Evolutionary conservation across 2,329 filamentous ascomycete species (phyloP).

Genomic region (Amauroascus niger): DNA sequence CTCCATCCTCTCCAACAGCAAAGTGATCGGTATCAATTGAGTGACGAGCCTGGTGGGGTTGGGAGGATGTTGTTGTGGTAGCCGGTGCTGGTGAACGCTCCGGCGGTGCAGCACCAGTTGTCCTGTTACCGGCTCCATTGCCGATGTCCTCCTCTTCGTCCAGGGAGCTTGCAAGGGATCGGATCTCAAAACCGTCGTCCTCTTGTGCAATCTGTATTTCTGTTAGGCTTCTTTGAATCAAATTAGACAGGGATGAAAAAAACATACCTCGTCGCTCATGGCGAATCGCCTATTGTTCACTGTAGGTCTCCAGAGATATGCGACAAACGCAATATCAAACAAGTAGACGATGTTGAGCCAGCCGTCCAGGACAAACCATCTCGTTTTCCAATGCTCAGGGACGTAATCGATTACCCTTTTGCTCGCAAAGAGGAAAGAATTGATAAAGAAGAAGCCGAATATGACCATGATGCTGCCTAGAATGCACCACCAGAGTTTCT

Average conservation of each 20-base stretch:
- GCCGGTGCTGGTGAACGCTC: slow-evolving; percentile 36
- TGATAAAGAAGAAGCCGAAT: slow-evolving; percentile 97
- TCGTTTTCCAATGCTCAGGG: slow-evolving; percentile 90
- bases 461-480: slow-evolving; percentile 86
- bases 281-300: slow-evolving; percentile 95
- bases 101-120: slow-evolving; percentile 21
- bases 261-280: slow-evolving; percentile 82
- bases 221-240: background rate
- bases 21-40: slow-evolving; percentile 86
- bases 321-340: slow-evolving; percentile 82
- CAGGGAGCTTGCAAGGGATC: slow-evolving; percentile 69
- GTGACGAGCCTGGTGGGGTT: slow-evolving; percentile 43
- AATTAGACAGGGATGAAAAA: background rate
- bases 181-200: slow-evolving; percentile 95
- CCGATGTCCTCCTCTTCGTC: slow-evolving; percentile 50
- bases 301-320: slow-evolving; percentile 92
- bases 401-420: slow-evolving; percentile 79
- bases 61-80: slow-evolving; percentile 34
- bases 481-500: slow-evolving; percentile 97
- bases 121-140: slow-evolving; percentile 13
- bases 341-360: slow-evolving; percentile 97
- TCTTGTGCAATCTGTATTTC: slow-evolving; percentile 70
- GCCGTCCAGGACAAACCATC: slow-evolving; percentile 95
- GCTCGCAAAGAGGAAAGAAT: slow-evolving; percentile 88
- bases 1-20: slow-evolving; percentile 76